Evolutionary conservation across 257 asterid genomes (phyloP).

Genomic region (Solanum virginianum): DNA sequence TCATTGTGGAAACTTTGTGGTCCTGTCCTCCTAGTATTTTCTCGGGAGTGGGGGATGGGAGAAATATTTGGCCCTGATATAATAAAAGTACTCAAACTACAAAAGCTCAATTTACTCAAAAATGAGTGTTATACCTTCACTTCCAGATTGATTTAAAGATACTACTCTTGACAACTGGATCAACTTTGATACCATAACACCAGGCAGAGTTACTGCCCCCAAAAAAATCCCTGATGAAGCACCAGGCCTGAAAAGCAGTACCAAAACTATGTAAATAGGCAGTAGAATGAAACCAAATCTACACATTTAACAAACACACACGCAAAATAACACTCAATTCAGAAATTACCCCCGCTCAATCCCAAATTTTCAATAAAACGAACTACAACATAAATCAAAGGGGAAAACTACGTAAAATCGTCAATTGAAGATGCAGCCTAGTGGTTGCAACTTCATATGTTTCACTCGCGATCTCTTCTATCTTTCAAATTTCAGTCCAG

Average conservation of each 20-base stretch:
- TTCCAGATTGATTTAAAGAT: conserved; percentile 24
- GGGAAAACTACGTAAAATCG: background rate
- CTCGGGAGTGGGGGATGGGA: background rate
- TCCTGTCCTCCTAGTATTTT: background rate
- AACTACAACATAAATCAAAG: background rate
- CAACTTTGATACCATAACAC: conserved; percentile 65
- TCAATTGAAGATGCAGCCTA: background rate
- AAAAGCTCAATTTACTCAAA: background rate
- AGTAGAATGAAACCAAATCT: background rate
- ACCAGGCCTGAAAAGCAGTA: conserved; percentile 50
- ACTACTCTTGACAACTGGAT: conserved; percentile 54
- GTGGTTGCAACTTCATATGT: background rate
- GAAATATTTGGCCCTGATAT: background rate
- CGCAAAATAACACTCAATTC: background rate
- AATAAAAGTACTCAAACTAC: background rate
- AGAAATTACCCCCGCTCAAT: background rate
- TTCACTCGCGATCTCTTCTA: background rate
- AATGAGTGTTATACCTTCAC: conserved; percentile 29
- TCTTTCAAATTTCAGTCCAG: background rate
- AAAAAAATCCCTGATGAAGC: conserved; percentile 79
- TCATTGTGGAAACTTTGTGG: background rate
- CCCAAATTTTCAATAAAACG: background rate
- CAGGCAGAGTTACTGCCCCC: conserved; percentile 83
- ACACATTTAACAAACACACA: background rate
- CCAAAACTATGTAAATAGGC: background rate